Conservation (phyloP, 768 basidiomycete genomes). For the Podaxis sp. region DNA sequence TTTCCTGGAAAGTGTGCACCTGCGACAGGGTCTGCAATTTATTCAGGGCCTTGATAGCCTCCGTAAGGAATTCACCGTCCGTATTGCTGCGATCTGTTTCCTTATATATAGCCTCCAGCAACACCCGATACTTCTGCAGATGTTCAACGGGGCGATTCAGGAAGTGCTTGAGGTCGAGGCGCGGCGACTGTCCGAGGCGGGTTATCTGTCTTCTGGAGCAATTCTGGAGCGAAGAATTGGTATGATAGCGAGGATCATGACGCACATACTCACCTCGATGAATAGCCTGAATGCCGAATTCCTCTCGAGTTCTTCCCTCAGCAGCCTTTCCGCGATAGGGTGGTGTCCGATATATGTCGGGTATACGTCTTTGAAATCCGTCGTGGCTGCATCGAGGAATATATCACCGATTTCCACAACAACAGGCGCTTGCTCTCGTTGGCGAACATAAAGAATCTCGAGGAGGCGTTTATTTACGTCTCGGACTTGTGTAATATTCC, state of each 20-base stretch:
- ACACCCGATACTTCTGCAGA: slow-evolving; percentile 79
- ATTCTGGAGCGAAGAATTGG: slow-evolving; percentile 28
- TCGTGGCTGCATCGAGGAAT: slow-evolving; percentile 73
- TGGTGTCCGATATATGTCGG: slow-evolving; percentile 84
- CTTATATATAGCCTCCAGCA: slow-evolving; percentile 81
- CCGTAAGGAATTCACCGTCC: slow-evolving; percentile 78
- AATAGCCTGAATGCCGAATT: slow-evolving; percentile 85
- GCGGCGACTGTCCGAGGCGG: slow-evolving; percentile 36
- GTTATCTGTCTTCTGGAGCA: slow-evolving; percentile 42
- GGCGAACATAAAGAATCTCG: slow-evolving; percentile 83
- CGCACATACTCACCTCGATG: slow-evolving; percentile 59
- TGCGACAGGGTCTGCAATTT: slow-evolving; percentile 79
- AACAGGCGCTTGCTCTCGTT: slow-evolving; percentile 80
- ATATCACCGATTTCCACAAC: slow-evolving; percentile 88
- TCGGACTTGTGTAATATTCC: slow-evolving; percentile 81
- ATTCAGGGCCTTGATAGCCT: slow-evolving; percentile 83
- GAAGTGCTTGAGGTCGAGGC: slow-evolving; percentile 74
- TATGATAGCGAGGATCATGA: too few species aligned
- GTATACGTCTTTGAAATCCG: slow-evolving; percentile 84
- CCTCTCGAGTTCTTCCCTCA: slow-evolving; percentile 82
- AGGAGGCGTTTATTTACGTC: slow-evolving; percentile 78
- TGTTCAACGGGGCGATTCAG: slow-evolving; percentile 80
- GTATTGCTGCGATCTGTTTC: slow-evolving; percentile 81
- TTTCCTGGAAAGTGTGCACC: slow-evolving; percentile 85
- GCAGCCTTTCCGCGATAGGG: slow-evolving; percentile 78